Conservation (phyloP, 2,329 filamentous ascomycete genomes). For the Dactylellina drechsleri region DNA sequence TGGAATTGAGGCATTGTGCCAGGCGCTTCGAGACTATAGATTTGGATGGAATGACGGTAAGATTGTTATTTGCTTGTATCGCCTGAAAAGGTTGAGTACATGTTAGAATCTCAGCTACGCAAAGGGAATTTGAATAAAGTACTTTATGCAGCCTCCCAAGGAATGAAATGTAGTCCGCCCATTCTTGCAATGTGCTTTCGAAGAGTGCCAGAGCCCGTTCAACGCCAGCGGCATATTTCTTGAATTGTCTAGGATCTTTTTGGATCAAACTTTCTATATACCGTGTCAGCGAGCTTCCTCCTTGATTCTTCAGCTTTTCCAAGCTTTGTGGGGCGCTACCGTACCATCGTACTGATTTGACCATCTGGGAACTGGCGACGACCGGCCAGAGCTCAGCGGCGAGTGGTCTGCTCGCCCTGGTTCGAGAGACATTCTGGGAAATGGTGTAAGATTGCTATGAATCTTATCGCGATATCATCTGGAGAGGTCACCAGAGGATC, state of each 20-base stretch:
- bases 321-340: conserved; percentile 3
- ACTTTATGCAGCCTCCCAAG: conserved; percentile 90
- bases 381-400: conserved; percentile 51
- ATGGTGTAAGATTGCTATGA: neutral
- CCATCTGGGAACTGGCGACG: conserved; percentile 50
- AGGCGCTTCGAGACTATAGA: conserved; percentile 85
- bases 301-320: neutral
- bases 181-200: conserved; percentile 88
- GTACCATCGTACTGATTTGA: conserved; percentile 54
- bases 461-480: neutral
- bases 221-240: conserved; percentile 87
- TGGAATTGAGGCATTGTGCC: conserved; percentile 93
- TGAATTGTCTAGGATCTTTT: conserved; percentile 73
- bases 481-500: no score
- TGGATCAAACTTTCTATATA: conserved; percentile 61
- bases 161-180: conserved; percentile 99
- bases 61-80: conserved; percentile 82
- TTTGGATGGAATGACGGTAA: conserved; percentile 81
- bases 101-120: neutral
- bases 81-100: conserved; percentile 68
- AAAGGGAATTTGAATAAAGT: conserved; percentile 30
- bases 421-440: conserved; percentile 45
- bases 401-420: conserved; percentile 40
- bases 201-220: conserved; percentile 89
- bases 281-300: conserved; percentile 10